Base-by-base conservation (phyloP, 108 stramenopile species). In the Parmales sp. region DNA sequence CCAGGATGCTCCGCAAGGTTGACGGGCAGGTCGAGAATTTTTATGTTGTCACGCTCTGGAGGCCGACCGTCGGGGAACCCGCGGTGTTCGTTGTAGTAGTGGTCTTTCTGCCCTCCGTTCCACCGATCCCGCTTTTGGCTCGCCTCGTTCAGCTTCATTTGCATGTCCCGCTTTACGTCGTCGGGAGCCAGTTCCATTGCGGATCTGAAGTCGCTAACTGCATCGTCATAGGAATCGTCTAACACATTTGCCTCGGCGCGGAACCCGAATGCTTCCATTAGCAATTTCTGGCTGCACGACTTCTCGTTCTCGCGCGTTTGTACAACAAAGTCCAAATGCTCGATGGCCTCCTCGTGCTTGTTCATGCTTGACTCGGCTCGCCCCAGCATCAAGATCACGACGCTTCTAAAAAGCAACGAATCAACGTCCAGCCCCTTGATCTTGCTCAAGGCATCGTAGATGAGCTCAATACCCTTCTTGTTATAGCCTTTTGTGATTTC, bases 181-280 rank as follows among this genome's bases (percentile, higher is more conserved):
- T 79, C 78, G 0, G 82, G 76, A 0, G 78, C 79, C 0, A 82
- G 73, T 31, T 80, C 82, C 45, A 78, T 80, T 2, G 82, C 82
- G 19, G 76, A 63, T 22, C 82, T 67, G 51, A 78, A 82, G 63
- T 82, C 82, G 39, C 28, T 41, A 2, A 82, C 82, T 8, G 82
- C 82, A 28, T 82, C 82, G 54, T 82, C 82, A 69, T 77, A 82
- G 67, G 79, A 78, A 76, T 77, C 78, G 51, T 82, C 82, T 28
- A 78, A 45, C n/a, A 82, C 13, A 2, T 80, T 50, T 16, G 82
- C 82, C 51, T 82, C 82, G 2, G 73, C 82, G 2, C 82, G 69
- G 23, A 69, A 70, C 13, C 79, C 37, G 48, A 80, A 76, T 19
- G 82, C 82, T 43, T 82, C 82, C 50, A 80, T 82, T 20, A 64